Evolutionary conservation across 352 stramenopile genomes (phyloP), one percentile per base, ranked within the genome.

Genomic region (Phytopythium vexans): DNA sequence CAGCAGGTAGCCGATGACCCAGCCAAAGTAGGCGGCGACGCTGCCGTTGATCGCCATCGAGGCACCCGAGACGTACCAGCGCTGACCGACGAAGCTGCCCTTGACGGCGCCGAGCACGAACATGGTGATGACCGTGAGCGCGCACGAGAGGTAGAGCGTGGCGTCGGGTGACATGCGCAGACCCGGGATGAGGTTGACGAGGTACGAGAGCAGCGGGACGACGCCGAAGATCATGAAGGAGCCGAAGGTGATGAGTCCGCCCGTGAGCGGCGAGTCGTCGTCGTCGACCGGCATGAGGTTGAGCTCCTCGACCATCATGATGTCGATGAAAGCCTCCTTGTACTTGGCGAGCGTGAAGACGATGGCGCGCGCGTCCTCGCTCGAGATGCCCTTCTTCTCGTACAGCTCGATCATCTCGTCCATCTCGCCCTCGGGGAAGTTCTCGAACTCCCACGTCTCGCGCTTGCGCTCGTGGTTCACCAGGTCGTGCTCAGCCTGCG

Each of bases 371-470:
- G 95, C 94, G 79, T 98, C 94, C 6, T 97, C 80, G 12, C 70
- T 83, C 6, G 69, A 80, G 66, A 98, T 96, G 16, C 95, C 94
- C 57, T 90, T 83, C 56, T 86, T 78, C 62, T 95, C 77, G 61
- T 98, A 98, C 41, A 99, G 89, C 54, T 98, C 94, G 55, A 98
- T 86, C 95, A 99, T 99, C 72, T 99, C 95, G 33, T 90, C 74
- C 54, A 98, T 96, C 62, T 99, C 95, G 40, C 95, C 95, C 58
- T 98, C 92, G 0, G 90, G 88, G 70, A 97, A 97, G 78, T 98
- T 98, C 54, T 98, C 85, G 67, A 98, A 89, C 68, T 98, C 94
- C 94, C 94, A 98, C 37, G 86, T 68, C 65, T 99, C 95, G 52
- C 95, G 74, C 21, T 64, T 74, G 46, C 93, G 81, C 72, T 98